phyloP scores from a whole-genome alignment of 2,329 filamentous ascomycete genomes.

The Epichloe baconii region DNA sequence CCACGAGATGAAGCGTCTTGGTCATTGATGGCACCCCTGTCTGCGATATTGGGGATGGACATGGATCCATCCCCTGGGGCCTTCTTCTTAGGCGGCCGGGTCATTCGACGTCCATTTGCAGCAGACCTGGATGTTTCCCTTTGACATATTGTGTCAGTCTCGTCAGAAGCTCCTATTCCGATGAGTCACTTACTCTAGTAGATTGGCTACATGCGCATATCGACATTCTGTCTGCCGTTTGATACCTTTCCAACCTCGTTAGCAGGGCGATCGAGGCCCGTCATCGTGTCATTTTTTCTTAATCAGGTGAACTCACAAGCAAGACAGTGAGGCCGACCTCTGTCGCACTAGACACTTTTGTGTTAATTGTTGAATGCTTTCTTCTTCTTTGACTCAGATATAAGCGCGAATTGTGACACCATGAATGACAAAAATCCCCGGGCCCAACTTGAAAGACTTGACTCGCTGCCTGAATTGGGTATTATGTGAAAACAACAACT shows the following conservation, averaged over 20 bases:
- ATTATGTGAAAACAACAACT: neutral
- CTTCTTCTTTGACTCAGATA: too few species aligned
- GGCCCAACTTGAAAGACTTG: neutral
- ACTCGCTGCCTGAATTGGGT: neutral
- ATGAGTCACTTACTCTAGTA: slow-evolving; percentile 52
- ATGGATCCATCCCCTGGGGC: slow-evolving; percentile 24
- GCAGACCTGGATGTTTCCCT: slow-evolving; percentile 46
- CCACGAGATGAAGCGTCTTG: slow-evolving; percentile 33
- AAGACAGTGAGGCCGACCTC: slow-evolving; percentile 55
- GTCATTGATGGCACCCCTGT: slow-evolving; percentile 34
- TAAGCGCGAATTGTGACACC: neutral
- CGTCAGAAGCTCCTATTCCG: slow-evolving; percentile 3
- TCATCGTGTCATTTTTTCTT: neutral
- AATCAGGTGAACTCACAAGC: slow-evolving; percentile 36
- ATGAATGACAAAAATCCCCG: neutral
- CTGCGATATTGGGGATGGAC: slow-evolving; percentile 40
- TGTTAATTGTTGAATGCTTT: neutral
- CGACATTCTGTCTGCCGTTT: slow-evolving; percentile 64
- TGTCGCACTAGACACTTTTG: slow-evolving; percentile 47
- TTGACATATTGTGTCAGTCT: neutral
- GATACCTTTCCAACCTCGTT: slow-evolving; percentile 40
- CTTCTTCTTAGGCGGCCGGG: slow-evolving; percentile 44
- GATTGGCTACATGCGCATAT: slow-evolving; percentile 64
- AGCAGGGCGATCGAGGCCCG: neutral
- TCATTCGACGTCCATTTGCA: slow-evolving; percentile 41